phyloP scores from a whole-genome alignment of 2,329 filamentous ascomycete genomes.

The Rhynchosporium graminicola region DNA sequence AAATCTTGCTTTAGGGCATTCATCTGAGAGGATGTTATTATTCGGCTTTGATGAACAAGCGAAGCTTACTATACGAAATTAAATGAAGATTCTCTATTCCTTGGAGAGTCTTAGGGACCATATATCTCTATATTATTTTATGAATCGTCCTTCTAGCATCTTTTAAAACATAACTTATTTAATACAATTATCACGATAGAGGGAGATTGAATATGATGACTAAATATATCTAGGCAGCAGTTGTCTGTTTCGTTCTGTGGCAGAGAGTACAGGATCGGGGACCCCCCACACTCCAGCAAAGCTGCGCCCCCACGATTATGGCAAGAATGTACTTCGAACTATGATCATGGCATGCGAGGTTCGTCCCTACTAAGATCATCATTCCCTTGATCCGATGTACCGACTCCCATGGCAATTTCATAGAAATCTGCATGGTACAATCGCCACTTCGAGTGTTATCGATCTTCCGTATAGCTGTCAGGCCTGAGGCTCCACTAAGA shows the following conservation, averaged over 20 bases:
- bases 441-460: background rate
- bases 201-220: no score
- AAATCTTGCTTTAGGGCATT: slow-evolving; percentile 32
- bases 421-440: background rate
- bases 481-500: background rate
- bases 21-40: slow-evolving; percentile 31
- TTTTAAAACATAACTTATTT: no score
- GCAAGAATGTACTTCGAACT: no score
- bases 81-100: background rate
- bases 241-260: no score
- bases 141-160: no score
- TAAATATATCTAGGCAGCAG: no score
- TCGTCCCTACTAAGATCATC: slow-evolving; percentile 1
- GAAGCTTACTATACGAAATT: slow-evolving; percentile 22
- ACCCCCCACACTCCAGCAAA: no score
- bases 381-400: slow-evolving; percentile 4
- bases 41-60: slow-evolving; percentile 25
- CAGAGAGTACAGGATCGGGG: no score
- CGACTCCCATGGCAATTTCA: background rate
- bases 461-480: background rate
- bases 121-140: background rate
- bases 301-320: no score
- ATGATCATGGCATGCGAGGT: no score
- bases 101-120: background rate
- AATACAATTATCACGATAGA: no score